Percentiles rank a stretch among this genome's conserved stretches.
phyloP scores from a whole-genome alignment of 2,329 filamentous ascomycete species.

The Ophiostoma australiae region DNA sequence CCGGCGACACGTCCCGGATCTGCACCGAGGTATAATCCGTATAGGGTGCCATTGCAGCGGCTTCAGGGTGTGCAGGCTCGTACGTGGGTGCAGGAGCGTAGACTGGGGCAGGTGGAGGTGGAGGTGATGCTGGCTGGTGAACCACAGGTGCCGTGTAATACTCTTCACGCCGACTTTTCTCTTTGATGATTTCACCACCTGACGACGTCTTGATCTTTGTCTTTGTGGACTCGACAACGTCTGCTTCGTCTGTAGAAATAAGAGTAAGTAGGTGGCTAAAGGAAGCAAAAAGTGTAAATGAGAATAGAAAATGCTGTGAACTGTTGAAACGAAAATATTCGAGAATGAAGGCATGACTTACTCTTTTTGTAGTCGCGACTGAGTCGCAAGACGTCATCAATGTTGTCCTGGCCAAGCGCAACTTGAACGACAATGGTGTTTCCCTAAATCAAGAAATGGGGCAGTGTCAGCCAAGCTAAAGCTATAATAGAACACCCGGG shows the following conservation, averaged over 20 bases:
- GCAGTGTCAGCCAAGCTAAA: constrained; percentile 6
- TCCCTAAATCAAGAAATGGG: constrained; percentile 47
- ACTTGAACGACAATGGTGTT: constrained; percentile 76
- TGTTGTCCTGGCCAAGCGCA: constrained; percentile 83
- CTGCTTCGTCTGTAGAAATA: constrained; percentile 9
- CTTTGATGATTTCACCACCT: constrained; percentile 43
- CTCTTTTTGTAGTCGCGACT: constrained; percentile 71
- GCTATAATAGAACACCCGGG: not conserved
- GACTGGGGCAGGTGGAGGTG: constrained; percentile 11
- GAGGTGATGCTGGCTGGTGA: constrained; percentile 24
- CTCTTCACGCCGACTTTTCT: constrained; percentile 43
- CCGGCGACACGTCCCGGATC: constrained; percentile 48
- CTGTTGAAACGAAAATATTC: not conserved
- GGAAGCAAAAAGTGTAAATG: not conserved
- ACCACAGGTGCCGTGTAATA: constrained; percentile 35
- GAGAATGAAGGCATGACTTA: constrained; percentile 30
- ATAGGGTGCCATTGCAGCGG: not conserved
- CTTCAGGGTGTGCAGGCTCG: not conserved
- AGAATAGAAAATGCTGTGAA: constrained; percentile 16
- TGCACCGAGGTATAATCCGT: constrained; percentile 38
- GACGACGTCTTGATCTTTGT: constrained; percentile 14
- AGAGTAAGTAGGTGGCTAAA: not conserved
- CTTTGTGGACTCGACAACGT: constrained; percentile 24
- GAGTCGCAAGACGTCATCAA: constrained; percentile 79
- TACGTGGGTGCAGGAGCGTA: constrained; percentile 6